Evolutionary conservation across 2,329 filamentous ascomycete species (phyloP), one percentile per base, ranked within the genome.

Genomic region (Fusarium robinianum): DNA sequence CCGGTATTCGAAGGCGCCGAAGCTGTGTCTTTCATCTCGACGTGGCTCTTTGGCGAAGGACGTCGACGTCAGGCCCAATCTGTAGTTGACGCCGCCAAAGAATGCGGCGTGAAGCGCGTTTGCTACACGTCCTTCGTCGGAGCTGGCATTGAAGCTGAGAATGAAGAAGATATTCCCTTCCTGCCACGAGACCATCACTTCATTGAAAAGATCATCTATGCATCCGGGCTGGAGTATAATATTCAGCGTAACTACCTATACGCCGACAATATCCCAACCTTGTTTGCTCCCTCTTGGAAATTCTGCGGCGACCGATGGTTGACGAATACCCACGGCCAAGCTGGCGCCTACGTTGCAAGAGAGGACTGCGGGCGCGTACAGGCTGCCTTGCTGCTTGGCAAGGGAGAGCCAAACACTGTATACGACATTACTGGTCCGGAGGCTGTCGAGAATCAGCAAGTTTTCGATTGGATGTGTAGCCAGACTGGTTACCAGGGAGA

Each of bases 231-330:
- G 1, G 42, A 60, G 14, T 60, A 58, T 22, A 58, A 22, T 1
- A 60, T 60, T 4, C 57, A 60, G 17, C 54, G 57, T 3, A 60
- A 60, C 11, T 60, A 57, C 2, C 57, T 60, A 5, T 60, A 60
- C 8, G 54, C 41, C 1, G 57, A 60, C 6, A 60, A 60, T 1
- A 58, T 60, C 1, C 57, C 57, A 0, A 57, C 52, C 5, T 17
- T 57, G 2, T 60, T 60, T n/a, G 57, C 42, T 0, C 42, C 47
- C 0, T 60, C 57, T 0, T 60, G 55, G 52, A 49, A 49, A 5
- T 60, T 58, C 25, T 60, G 57, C 3, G 57, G 52, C 9, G 57
- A 60, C 21, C 42, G 41, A 1, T 60, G 57, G 57, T 21, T 60
- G 8, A 43, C 43, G 16, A 60, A 60, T 22, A 54, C 44, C 1